Evolutionary conservation across 768 basidiomycete species (phyloP).

Genomic region (Pleurotus djamor): DNA sequence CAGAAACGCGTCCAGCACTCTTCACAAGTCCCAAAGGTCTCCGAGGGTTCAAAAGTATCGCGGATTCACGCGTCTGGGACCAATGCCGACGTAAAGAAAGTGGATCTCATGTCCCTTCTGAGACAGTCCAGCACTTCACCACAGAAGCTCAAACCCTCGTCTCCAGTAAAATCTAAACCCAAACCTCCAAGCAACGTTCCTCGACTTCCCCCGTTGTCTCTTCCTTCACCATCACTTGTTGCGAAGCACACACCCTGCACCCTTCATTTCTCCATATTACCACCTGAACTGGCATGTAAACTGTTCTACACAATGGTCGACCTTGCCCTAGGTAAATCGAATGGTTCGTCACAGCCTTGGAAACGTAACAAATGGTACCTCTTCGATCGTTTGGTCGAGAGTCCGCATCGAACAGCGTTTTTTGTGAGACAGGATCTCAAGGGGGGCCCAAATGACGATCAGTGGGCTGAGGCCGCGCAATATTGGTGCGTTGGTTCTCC

Average conservation of each 20-base stretch:
- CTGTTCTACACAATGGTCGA: conserved; percentile 75
- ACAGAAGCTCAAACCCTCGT: not conserved
- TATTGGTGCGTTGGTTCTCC: conserved; percentile 51
- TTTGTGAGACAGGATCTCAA: conserved; percentile 56
- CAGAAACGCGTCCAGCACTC: not conserved
- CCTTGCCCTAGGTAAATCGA: not conserved
- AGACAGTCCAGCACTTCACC: conserved; percentile 32
- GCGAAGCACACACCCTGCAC: conserved; percentile 75
- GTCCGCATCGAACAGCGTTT: conserved; percentile 81
- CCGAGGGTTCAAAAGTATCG: not conserved
- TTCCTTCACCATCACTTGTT: conserved; percentile 62
- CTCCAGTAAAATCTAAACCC: conserved; percentile 14
- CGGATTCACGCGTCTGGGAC: not conserved
- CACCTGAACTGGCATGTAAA: conserved; percentile 71
- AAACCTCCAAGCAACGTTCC: conserved; percentile 28
- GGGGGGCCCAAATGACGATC: conserved; percentile 32
- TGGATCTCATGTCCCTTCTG: conserved; percentile 57
- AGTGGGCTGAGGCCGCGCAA: conserved; percentile 71
- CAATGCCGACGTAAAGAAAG: conserved; percentile 12
- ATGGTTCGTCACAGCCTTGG: conserved; percentile 52
- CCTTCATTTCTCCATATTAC: conserved; percentile 64
- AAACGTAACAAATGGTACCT: conserved; percentile 82
- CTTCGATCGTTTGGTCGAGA: conserved; percentile 78
- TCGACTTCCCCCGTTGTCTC: conserved; percentile 57
- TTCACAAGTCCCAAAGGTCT: not conserved